Conservation (phyloP, 805 yeast genomes). For the Saccharomycopsis lassenensis region DNA sequence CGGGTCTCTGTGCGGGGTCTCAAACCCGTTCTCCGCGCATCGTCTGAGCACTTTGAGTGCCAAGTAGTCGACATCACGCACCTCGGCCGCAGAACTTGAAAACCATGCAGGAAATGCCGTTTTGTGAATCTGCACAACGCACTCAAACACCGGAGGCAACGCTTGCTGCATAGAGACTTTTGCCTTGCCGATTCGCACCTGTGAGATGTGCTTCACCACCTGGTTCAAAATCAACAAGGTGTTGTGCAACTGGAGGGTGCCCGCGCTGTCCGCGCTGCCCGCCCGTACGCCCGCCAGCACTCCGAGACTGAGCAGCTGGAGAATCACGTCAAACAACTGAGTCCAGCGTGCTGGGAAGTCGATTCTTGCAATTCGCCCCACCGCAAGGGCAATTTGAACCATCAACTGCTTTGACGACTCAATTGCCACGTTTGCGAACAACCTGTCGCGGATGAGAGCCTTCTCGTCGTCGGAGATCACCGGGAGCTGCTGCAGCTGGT, state of each 20-base stretch:
- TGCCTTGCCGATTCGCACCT: conserved; percentile 76
- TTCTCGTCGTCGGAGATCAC: conserved; percentile 61
- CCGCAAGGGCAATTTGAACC: conserved; percentile 76
- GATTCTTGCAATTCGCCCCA: conserved; percentile 64
- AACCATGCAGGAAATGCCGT: neutral
- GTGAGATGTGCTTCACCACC: conserved; percentile 58
- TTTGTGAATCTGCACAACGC: conserved; percentile 1
- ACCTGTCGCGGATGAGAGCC: conserved; percentile 40
- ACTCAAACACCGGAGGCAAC: conserved; percentile 38
- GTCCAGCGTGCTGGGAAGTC: conserved; percentile 93
- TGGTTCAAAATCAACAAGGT: conserved; percentile 62
- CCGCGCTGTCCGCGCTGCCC: conserved; percentile 31
- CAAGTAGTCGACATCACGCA: conserved; percentile 67
- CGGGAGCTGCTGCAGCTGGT: too few species aligned
- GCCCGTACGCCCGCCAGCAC: conserved; percentile 20
- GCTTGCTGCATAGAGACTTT: conserved; percentile 67
- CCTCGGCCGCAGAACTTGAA: conserved; percentile 19
- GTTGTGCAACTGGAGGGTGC: conserved; percentile 49
- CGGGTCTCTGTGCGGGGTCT: conserved; percentile 50
- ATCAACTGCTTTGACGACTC: conserved; percentile 68
- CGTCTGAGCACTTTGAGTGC: conserved; percentile 67
- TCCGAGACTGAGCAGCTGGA: conserved; percentile 27
- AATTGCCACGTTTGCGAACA: conserved; percentile 43
- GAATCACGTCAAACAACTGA: conserved; percentile 54
- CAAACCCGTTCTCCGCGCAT: conserved; percentile 65